Base-by-base conservation (phyloP, 495 filamentous ascomycete species). In the Tuber aestivum region DNA sequence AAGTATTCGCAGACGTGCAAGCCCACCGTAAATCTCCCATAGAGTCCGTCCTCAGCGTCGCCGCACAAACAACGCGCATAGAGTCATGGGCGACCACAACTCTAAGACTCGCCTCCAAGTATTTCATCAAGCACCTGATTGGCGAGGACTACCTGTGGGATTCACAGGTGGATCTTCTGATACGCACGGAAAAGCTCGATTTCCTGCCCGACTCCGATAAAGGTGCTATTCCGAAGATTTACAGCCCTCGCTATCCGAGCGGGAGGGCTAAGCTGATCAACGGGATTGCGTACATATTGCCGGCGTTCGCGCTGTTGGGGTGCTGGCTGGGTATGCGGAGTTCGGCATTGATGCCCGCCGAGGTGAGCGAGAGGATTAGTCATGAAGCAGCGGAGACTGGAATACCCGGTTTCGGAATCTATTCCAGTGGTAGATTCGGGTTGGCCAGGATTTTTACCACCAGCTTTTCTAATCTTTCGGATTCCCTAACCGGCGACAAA, bases 41-140 rank as follows among this genome's bases (percentile, higher is more conserved):
- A 16, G 7, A 38, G n/a, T 37, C n/a, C 37, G 16, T 73, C 20
- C 18, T 42, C 21, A 38, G 10, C 1, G 41, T 20, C n/a, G 38
- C 76, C 18, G 70, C 50, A 32, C 35, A 69, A 7, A 12, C n/a
- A 20, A 78, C 76, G 10, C 74, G 76, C 42, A 69, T 21, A 6
- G 74, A 78, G 41, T 74, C 75, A 44, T 76, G 56, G 38, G 69
- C 41, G n/a, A 72, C 10, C 69, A 70, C n/a, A 44, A 76, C 16
- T 44, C 41, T 70, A 41, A 44, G 7, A 12, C n/a, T 27, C 23
- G 21, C 21, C 70, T 61, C 6, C 41, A 78, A 27, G 38, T 70
- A 61, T 21, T 3, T 56, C n/a, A 21, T 75, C 48, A 27, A 42
- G 41, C 23, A 48, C 18, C 16, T 45, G 45, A 68, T 48, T 3